Evolutionary conservation across 2,329 filamentous ascomycete species (phyloP).

Genomic region (Alternaria novae-zelandiae): DNA sequence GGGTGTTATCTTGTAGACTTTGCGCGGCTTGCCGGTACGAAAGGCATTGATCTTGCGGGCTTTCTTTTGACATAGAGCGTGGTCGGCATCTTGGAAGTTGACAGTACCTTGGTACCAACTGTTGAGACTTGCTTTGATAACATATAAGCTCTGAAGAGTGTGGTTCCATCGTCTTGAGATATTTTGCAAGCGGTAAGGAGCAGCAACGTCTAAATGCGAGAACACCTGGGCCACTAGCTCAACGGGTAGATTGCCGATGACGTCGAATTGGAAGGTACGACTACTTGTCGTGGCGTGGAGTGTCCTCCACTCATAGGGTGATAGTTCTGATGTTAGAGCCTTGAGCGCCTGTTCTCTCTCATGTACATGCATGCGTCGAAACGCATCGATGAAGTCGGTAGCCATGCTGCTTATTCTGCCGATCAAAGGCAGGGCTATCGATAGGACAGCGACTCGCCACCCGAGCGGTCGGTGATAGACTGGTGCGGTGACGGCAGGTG

Average conservation of each 20-base stretch:
- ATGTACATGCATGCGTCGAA: conserved; percentile 20
- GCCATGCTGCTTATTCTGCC: conserved; percentile 4
- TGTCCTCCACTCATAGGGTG: conserved; percentile 40
- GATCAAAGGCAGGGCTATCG: background rate
- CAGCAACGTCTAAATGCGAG: conserved; percentile 38
- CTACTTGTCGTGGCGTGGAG: conserved; percentile 22
- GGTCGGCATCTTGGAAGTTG: conserved; percentile 17
- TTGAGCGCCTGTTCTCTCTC: conserved; percentile 30
- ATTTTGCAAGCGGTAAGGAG: conserved; percentile 35
- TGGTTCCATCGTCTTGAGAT: conserved; percentile 44
- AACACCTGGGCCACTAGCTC: conserved; percentile 49
- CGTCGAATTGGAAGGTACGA: conserved; percentile 41
- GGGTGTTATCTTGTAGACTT: background rate
- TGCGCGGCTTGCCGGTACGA: conserved; percentile 22
- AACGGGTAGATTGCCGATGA: conserved; percentile 44
- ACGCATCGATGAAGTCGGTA: conserved; percentile 22
- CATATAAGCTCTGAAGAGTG: conserved; percentile 31
- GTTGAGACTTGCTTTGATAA: conserved; percentile 27
- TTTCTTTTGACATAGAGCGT: conserved; percentile 22
- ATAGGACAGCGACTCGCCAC: background rate
- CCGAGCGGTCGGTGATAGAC: conserved; percentile 4
- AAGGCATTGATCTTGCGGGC: conserved; percentile 36
- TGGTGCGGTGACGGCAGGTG: background rate
- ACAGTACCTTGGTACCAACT: conserved; percentile 31
- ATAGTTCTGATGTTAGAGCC: conserved; percentile 32